A percentile compares a stretch with the other conserved stretches of the same genome.
These are phyloP conservation scores for Phytophthora boehmeriae DNA, from an alignment of 352 stramenopile genomes.

Conservation along the genomic window DNA sequence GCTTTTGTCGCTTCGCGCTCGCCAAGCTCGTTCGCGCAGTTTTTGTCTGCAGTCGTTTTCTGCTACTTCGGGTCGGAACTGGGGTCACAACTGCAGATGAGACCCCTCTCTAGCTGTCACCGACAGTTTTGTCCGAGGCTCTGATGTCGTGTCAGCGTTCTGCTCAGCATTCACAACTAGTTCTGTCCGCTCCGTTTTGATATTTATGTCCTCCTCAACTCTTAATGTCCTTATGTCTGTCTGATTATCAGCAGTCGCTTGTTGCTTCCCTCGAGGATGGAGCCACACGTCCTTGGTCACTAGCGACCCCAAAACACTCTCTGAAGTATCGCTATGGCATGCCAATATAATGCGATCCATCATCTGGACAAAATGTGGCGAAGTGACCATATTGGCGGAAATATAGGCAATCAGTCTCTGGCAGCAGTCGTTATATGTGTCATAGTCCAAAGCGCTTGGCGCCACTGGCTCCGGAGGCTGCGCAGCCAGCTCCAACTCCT, in stretches of 20 bases:
- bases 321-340: constrained; percentile 56
- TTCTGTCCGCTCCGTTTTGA: background rate
- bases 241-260: constrained; percentile 1
- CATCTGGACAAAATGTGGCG: background rate
- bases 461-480: constrained; percentile 3
- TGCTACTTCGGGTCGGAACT: background rate
- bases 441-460: constrained; percentile 19
- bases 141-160: background rate
- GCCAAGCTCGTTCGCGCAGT: background rate
- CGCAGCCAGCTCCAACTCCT: constrained; percentile 15
- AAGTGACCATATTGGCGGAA: constrained; percentile 10
- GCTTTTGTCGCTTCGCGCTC: background rate
- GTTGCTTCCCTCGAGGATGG: constrained; percentile 12
- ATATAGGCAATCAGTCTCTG: constrained; percentile 22
- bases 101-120: background rate
- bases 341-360: constrained; percentile 70
- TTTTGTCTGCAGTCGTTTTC: constrained; percentile 1
- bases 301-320: constrained; percentile 44
- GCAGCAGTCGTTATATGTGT: constrained; percentile 28
- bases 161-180: background rate
- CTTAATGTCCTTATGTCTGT: background rate
- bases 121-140: background rate
- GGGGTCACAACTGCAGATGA: background rate
- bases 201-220: constrained; percentile 2
- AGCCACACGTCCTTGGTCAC: constrained; percentile 67